These are phyloP conservation scores for Phialophora verrucosa DNA, from an alignment of 2,329 filamentous ascomycete species.

Conservation along the genomic window DNA sequence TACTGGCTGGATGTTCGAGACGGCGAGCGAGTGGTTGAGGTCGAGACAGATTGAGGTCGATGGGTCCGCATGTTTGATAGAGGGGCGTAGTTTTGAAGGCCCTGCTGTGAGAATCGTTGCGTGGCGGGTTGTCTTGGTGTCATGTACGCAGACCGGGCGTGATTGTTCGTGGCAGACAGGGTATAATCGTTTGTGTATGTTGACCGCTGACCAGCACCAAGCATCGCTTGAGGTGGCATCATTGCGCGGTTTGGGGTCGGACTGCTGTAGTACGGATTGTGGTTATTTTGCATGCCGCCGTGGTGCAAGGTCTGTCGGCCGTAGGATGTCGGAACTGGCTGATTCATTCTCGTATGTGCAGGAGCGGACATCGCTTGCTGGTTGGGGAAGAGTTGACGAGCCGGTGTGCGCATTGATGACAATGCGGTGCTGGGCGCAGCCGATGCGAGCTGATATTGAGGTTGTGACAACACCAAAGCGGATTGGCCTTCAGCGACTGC, in stretches of 20 bases:
- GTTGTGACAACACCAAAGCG: background rate
- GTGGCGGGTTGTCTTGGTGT: no score
- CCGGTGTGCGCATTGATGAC: background rate
- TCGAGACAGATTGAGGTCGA: background rate
- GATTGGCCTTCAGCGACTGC: background rate
- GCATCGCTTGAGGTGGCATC: background rate
- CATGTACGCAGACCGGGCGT: background rate
- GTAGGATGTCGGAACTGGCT: background rate
- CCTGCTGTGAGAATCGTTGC: background rate
- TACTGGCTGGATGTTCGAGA: background rate
- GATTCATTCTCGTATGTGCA: background rate
- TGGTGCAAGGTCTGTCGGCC: background rate
- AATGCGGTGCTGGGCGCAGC: background rate
- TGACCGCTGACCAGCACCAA: background rate
- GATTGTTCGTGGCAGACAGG: background rate
- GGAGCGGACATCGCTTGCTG: background rate
- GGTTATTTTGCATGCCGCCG: background rate
- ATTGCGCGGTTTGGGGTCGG: background rate
- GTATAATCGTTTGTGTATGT: background rate
- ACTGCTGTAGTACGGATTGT: background rate
- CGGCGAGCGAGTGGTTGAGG: background rate
- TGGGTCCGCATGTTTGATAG: background rate
- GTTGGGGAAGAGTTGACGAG: no score
- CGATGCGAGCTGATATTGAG: background rate
- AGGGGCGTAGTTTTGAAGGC: background rate